Evolutionary conservation across 306 rosid species (phyloP).

Genomic region (Rosa chinensis): DNA sequence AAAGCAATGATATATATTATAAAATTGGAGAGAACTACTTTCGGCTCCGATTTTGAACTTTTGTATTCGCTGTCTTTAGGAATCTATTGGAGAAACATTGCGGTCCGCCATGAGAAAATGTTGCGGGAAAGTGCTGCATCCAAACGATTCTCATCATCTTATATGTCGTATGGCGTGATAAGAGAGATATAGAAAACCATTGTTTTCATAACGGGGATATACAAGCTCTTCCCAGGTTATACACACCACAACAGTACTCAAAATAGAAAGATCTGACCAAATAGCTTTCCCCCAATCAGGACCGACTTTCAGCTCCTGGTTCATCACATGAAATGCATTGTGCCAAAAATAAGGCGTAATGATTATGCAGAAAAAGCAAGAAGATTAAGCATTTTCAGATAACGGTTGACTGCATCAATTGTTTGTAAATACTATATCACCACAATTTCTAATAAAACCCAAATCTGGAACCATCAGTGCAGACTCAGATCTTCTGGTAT

Average conservation of each 20-base stretch:
- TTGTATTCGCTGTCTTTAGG: not conserved
- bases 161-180: too few relatives aligned
- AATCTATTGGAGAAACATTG: not conserved
- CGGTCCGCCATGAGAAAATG: not conserved
- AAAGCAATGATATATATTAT: not conserved
- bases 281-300: not conserved
- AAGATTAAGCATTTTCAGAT: not conserved
- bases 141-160: not conserved
- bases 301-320: not conserved
- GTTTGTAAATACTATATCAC: not conserved
- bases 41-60: not conserved
- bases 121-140: not conserved
- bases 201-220: too few relatives aligned
- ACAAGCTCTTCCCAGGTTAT: not conserved
- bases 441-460: not conserved
- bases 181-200: too few relatives aligned
- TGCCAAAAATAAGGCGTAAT: not conserved
- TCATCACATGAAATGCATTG: not conserved
- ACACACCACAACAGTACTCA: not conserved
- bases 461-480: not conserved
- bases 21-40: not conserved
- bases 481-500: not conserved
- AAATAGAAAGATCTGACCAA: not conserved
- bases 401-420: not conserved
- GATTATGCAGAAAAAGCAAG: not conserved